phyloP scores from a whole-genome alignment of 179 eudicot genomes.

The Corrigiola litoralis region DNA sequence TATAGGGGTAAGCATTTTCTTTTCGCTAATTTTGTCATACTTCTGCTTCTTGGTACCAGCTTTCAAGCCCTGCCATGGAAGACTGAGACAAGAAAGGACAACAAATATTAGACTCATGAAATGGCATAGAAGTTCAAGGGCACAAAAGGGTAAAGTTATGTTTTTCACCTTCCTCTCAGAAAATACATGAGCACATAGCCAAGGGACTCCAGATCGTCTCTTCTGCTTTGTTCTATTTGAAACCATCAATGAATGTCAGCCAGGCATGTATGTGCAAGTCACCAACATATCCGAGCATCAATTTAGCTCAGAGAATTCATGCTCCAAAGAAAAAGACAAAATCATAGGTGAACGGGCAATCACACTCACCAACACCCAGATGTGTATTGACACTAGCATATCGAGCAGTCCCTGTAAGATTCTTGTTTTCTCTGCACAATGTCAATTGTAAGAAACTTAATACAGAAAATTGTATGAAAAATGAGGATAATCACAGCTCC shows the following conservation, averaged over 20 bases:
- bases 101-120: slow-evolving; percentile 4
- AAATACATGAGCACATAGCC: slow-evolving; percentile 54
- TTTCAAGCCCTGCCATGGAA: slow-evolving; percentile 63
- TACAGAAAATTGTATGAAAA: neutral
- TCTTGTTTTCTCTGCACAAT: slow-evolving; percentile 55
- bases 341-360: neutral
- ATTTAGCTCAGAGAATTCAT: neutral
- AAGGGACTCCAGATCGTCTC: slow-evolving; percentile 53
- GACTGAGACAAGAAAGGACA: slow-evolving; percentile 28
- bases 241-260: neutral
- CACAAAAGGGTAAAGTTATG: neutral
- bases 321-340: neutral
- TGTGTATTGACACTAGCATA: slow-evolving; percentile 66
- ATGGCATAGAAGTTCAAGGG: neutral
- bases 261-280: neutral
- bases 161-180: slow-evolving; percentile 46
- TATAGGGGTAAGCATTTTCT: slow-evolving; percentile 54
- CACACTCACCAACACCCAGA: slow-evolving; percentile 55
- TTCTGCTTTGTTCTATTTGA: slow-evolving; percentile 47
- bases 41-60: slow-evolving; percentile 66
- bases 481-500: neutral
- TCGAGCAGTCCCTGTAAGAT: slow-evolving; percentile 63
- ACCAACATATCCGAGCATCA: neutral
- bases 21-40: slow-evolving; percentile 55
- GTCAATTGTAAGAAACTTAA: neutral